A percentile compares a stretch with the other conserved stretches of the same genome.
Conservation (phyloP, 345 rosid genomes). For the Hibiscus tridactylites region DNA sequence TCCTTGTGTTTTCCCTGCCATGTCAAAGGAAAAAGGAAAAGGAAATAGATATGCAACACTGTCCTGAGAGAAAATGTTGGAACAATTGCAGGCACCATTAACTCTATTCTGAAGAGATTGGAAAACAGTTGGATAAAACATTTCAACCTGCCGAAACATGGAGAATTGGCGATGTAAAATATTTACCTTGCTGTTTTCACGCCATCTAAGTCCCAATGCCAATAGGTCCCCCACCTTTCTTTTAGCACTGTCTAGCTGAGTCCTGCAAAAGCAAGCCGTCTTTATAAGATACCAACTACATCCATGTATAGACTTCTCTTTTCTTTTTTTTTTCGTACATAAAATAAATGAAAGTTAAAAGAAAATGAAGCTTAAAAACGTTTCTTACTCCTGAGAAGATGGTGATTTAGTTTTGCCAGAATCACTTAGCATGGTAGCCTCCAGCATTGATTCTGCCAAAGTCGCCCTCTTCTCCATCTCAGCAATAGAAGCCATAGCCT, state of each 20-base stretch:
- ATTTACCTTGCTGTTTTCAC: constrained; percentile 71
- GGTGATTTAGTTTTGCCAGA: constrained; percentile 66
- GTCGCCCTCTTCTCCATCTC: constrained; percentile 80
- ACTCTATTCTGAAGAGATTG: background rate
- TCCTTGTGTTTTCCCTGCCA: constrained; percentile 38
- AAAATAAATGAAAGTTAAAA: background rate
- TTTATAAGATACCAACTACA: background rate
- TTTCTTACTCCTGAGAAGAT: constrained; percentile 51
- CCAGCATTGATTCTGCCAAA: constrained; percentile 84
- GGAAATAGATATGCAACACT: background rate
- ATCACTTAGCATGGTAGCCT: constrained; percentile 81
- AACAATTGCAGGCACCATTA: background rate
- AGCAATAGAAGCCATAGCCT: constrained; percentile 50
- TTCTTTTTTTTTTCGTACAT: background rate
- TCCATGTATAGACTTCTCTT: background rate
- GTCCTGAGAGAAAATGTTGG: background rate
- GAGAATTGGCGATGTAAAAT: background rate
- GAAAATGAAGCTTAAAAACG: background rate
- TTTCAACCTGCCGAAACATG: background rate
- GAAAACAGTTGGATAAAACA: background rate
- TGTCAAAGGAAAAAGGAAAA: background rate
- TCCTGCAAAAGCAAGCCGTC: constrained; percentile 30
- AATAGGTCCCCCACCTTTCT: constrained; percentile 31
- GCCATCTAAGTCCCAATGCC: constrained; percentile 34
- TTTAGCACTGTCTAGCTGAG: constrained; percentile 39